A percentile compares a stretch with the other conserved stretches of the same genome.
Evolutionary conservation across 176 grass and related monocot species (phyloP).

Genomic region (Carex myosuroides): DNA sequence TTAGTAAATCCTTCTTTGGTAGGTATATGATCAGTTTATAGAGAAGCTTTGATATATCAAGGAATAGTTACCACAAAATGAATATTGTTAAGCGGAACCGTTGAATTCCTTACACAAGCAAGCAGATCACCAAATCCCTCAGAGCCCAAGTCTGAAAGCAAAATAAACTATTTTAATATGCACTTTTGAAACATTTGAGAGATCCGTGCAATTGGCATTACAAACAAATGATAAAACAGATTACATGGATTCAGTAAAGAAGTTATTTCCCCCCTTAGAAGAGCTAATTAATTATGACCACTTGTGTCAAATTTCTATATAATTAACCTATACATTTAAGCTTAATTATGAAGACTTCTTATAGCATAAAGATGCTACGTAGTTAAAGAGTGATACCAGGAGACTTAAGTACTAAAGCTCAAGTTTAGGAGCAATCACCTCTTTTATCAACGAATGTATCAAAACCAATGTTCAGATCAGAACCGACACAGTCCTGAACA

Average conservation of each 20-base stretch:
- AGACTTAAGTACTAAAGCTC: background rate
- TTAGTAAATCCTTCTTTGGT: constrained; percentile 17
- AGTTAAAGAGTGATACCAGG: background rate
- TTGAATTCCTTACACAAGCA: constrained; percentile 75
- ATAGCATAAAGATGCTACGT: background rate
- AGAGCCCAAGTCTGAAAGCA: constrained; percentile 77
- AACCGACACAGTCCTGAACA: constrained; percentile 65
- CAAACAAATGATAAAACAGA: background rate
- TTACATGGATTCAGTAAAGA: background rate
- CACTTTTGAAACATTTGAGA: background rate
- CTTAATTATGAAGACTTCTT: background rate
- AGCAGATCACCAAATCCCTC: constrained; percentile 99
- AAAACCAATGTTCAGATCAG: constrained; percentile 88
- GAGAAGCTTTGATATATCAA: constrained; percentile 13
- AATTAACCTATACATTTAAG: background rate
- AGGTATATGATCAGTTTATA: constrained; percentile 15
- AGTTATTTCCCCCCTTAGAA: background rate
- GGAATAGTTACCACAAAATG: constrained; percentile 91
- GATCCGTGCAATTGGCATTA: background rate
- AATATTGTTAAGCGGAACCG: constrained; percentile 71
- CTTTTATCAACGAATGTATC: constrained; percentile 83
- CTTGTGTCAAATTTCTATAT: background rate
- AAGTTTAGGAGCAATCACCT: constrained; percentile 47
- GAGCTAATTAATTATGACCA: background rate
- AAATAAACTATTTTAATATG: background rate